Evolutionary conservation across 345 rosid genomes (phyloP), one percentile per base, ranked within the genome.

Genomic region (Salix viminalis): DNA sequence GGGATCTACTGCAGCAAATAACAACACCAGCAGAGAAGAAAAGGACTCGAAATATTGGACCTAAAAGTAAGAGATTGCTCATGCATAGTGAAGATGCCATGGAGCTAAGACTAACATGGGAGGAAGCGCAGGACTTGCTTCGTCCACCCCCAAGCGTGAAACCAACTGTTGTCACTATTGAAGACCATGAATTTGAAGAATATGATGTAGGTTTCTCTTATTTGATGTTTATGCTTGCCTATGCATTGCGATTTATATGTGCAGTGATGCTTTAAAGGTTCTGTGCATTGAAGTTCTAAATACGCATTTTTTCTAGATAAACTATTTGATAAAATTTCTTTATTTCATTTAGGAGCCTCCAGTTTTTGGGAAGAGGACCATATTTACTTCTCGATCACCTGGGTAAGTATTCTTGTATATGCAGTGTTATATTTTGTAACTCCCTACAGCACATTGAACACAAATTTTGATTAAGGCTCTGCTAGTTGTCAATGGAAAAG

Each of bases 81-180:
- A 85, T 87, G 87, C 88, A 87, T 73, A 83, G 86, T 77, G 93
- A 88, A 76, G 98, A 92, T 56, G 87, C 89, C 65, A 74, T 87
- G 87, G 97, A 89, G 86, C 85, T 92, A 67, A 87, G 90, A 81
- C 80, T 92, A 65, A 94, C 94, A 39, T 94, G 97, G 97, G 92
- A 92, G 74, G 97, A 94, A 90, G 89, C 98, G 75, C 95, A 94
- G 74, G 95, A 90, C 62, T 80, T 94, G 87, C 87, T 94, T 84
- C 92, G 94, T 73, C 97, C 97, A 69, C 83, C 95, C 41, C 92
- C 95, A 62, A 79, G 72, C 84, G 86, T 79, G 75, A 87, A 76
- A 71, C 89, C 95, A 74, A 86, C 69, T 77, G 74, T 90, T 36
- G 85, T 88, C 60, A 79, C 89, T 32, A 84, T 92, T 60, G 98